phyloP scores from a whole-genome alignment of 2,329 filamentous ascomycete species.

The Westerdykella ornata region DNA sequence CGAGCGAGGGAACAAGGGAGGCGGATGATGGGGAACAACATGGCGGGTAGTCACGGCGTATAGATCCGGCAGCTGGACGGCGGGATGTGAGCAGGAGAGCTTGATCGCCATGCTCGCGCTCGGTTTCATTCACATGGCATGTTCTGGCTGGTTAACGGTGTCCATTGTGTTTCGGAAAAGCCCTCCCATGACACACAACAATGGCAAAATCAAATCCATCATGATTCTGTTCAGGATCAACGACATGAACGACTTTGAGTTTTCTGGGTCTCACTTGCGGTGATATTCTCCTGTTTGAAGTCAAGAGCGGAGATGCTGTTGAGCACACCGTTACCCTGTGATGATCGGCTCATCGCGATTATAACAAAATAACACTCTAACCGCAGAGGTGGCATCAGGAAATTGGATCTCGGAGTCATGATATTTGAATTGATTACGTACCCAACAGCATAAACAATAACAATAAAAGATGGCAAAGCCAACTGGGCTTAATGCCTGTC shows the following conservation, averaged over 20 bases:
- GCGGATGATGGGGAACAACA: constrained; percentile 10
- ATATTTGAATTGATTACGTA: no score
- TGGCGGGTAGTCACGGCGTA: constrained; percentile 23
- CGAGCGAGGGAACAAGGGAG: constrained; percentile 20
- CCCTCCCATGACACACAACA: constrained; percentile 19
- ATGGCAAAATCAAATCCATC: constrained; percentile 36
- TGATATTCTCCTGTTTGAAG: no score
- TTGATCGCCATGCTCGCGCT: constrained; percentile 19
- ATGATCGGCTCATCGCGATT: no score
- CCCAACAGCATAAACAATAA: no score
- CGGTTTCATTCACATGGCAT: constrained; percentile 30
- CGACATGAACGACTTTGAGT: constrained; percentile 12
- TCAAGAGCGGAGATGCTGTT: no score
- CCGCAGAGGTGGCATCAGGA: no score
- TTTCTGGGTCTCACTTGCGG: no score
- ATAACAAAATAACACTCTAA: no score
- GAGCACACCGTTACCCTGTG: no score
- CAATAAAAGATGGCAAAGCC: no score
- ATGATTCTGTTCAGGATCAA: constrained; percentile 36
- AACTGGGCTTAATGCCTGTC: no score
- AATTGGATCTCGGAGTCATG: no score
- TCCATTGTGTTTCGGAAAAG: constrained; percentile 31
- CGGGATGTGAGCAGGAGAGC: constrained; percentile 26
- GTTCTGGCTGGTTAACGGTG: constrained; percentile 35
- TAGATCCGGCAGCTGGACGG: constrained; percentile 23